These are phyloP conservation scores for Cytospora piceae DNA, from an alignment of 2,329 filamentous ascomycete species.

Conservation along the genomic window DNA sequence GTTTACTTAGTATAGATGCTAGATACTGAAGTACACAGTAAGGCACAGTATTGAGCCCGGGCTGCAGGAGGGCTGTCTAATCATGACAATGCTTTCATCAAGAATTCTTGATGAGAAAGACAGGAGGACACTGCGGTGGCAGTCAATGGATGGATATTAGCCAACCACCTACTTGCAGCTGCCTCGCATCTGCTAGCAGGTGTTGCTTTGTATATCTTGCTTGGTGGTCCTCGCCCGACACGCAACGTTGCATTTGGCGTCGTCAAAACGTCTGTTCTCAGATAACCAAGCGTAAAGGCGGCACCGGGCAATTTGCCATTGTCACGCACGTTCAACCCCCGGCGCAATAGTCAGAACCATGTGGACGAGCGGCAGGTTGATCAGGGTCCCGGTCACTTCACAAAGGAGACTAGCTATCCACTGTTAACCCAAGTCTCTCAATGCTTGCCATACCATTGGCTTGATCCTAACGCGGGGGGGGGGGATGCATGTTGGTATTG, in stretches of 20 bases:
- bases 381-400: too few species aligned
- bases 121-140: background rate
- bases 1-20: too few species aligned
- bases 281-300: background rate
- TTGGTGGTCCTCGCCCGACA: background rate
- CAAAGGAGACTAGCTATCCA: too few species aligned
- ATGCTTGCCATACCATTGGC: too few species aligned
- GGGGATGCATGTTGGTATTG: background rate
- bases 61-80: background rate
- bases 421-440: too few species aligned
- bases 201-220: background rate
- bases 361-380: too few species aligned
- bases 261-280: background rate
- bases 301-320: background rate
- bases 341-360: background rate
- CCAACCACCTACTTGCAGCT: background rate
- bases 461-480: too few species aligned
- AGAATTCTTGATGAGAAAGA: background rate
- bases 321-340: background rate
- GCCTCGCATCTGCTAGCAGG: background rate
- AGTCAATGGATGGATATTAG: background rate
- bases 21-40: background rate
- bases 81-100: background rate
- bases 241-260: background rate
- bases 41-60: background rate